Evolutionary conservation across 2,329 filamentous ascomycete genomes (phyloP), one percentile per base, ranked within the genome.

Genomic region (Verticillium nubilum): DNA sequence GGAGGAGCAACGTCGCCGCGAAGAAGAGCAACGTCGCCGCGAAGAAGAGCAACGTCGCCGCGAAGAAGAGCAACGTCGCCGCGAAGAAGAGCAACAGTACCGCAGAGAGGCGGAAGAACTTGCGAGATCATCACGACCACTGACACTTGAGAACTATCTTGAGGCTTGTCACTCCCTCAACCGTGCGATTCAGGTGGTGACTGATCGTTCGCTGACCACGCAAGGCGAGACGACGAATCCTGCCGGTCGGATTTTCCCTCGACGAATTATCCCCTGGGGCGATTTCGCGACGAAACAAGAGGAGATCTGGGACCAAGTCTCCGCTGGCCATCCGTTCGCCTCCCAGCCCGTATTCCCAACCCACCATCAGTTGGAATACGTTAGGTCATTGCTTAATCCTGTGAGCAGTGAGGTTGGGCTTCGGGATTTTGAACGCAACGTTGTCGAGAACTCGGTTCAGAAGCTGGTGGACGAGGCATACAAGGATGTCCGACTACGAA

Each of bases 341-440:
- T 72, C 66, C 9, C 23, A 66, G 25, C 31, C 59, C 31, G 28
- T 59, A 2, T 77, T 75, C 58, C 69, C 68, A 52, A 72, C 71
- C 28, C 58, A 56, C 6, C 62, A 72, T 62, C 66, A 75, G 65
- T 54, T 76, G n/a, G 68, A 73, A 23, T 75, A 71, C 52, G 64
- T 75, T 0, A 64, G 55, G 33, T 69, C 67, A 12, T 17, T 69
- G 33, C 61, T 74, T 47, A 42, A 31, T 0, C 72, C 69, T 1
- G 72, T 78, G 52, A 71, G 68, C 37, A 73, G 71, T 52, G 70
- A 78, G 65, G 60, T 61, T 50, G 66, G 67, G 26, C 71, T 78
- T 29, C 69, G 68, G 52, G 47, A 72, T 27, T 74, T 69, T 57
- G 66, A 74, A 62, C 68, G 65, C 17, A 62, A 73, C 13, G 67